Evolutionary conservation across 2,329 filamentous ascomycete species (phyloP).

Genomic region (Stromatinia cepivora): DNA sequence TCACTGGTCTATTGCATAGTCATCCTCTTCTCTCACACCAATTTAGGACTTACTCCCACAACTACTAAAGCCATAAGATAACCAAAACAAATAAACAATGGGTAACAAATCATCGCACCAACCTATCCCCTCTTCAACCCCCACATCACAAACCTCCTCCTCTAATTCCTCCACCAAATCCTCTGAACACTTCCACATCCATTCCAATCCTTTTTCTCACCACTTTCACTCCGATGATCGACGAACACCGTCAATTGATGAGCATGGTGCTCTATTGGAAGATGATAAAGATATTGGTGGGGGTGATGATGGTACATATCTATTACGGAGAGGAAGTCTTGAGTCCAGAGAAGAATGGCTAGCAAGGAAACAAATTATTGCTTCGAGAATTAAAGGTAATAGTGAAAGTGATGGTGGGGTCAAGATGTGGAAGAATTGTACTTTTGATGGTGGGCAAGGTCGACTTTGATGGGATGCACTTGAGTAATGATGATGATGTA

Average conservation of each 20-base stretch:
- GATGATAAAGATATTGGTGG: not conserved
- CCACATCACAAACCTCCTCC: not conserved
- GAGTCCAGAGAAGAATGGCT: slow-evolving; percentile 19
- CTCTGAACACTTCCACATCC: not conserved
- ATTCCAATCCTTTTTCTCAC: not conserved
- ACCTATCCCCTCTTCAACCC: not conserved
- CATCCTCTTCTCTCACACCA: not conserved
- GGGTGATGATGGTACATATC: slow-evolving; percentile 15
- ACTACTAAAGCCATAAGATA: not conserved
- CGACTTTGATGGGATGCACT: not conserved
- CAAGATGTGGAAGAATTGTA: not conserved
- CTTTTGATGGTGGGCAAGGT: not conserved
- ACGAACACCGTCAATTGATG: not conserved
- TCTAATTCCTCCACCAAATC: not conserved
- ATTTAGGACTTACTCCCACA: not conserved
- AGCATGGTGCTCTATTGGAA: slow-evolving; percentile 4
- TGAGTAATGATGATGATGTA: not conserved
- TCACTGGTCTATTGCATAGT: not conserved
- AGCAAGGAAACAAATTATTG: slow-evolving; percentile 1
- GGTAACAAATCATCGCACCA: slow-evolving; percentile 16
- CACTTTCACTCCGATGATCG: not conserved
- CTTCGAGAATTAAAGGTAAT: not conserved
- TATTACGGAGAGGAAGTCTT: slow-evolving; percentile 6
- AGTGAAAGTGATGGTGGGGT: not conserved
- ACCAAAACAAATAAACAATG: not conserved